Evolutionary conservation across 2,329 filamentous ascomycete genomes (phyloP).

Genomic region (Verticillium isaacii): DNA sequence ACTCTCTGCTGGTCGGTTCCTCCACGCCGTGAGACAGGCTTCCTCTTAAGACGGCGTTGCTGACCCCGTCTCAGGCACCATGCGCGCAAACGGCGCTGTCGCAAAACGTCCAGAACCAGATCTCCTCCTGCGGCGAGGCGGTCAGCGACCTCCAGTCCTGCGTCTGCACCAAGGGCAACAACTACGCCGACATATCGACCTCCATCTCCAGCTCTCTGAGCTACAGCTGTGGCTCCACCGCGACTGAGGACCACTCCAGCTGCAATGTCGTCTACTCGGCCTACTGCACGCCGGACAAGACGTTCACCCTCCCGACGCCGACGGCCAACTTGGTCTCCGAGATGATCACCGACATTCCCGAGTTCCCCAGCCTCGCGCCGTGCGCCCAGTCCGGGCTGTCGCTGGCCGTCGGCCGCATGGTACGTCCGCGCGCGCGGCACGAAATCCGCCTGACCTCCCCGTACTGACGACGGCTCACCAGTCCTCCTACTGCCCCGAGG

Average conservation of each 20-base stretch:
- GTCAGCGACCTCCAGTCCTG: conserved; percentile 44
- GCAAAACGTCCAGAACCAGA: conserved; percentile 37
- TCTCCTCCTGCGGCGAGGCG: conserved; percentile 37
- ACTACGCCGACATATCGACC: conserved; percentile 30
- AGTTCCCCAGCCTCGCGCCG: conserved; percentile 34
- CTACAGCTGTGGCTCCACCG: conserved; percentile 38
- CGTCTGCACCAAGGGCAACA: conserved; percentile 44
- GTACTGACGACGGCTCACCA: neutral
- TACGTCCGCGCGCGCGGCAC: neutral
- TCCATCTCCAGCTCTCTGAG: conserved; percentile 33
- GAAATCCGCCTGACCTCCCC: neutral
- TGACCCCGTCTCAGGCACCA: conserved; percentile 33
- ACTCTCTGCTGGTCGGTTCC: neutral
- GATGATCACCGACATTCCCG: conserved; percentile 46
- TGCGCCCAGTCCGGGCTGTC: conserved; percentile 35
- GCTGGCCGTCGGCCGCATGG: conserved; percentile 31
- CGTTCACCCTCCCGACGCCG: conserved; percentile 35
- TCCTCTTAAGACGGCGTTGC: neutral
- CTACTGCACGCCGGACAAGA: conserved; percentile 42
- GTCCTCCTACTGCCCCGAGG: conserved; percentile 26
- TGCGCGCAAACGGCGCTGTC: conserved; percentile 43
- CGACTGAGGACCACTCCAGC: conserved; percentile 43
- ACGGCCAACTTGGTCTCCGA: conserved; percentile 33
- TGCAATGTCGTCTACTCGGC: conserved; percentile 37
- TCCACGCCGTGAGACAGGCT: neutral